These are phyloP conservation scores for Emergomyces pasteurianus DNA, from an alignment of 2,329 filamentous ascomycete genomes.

Conservation along the genomic window DNA sequence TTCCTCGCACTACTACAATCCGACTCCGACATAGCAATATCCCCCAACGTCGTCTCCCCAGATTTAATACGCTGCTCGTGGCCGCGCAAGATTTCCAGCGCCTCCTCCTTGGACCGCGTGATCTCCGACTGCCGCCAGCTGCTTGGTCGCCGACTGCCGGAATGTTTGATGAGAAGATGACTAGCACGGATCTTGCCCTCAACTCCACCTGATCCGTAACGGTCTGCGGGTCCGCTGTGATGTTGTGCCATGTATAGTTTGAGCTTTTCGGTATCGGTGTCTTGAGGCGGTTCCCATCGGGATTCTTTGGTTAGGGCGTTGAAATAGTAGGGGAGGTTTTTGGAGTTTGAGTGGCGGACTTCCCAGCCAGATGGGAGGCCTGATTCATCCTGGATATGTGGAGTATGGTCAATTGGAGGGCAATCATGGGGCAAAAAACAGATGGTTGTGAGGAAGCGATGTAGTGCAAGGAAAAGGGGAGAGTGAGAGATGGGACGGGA, in stretches of 20 bases:
- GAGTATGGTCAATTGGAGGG: neutral
- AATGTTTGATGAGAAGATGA: conserved; percentile 90
- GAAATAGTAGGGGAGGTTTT: conserved; percentile 99
- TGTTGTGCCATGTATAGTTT: conserved; percentile 88
- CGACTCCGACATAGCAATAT: conserved; percentile 77
- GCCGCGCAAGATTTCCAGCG: conserved; percentile 59
- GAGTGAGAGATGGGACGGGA: too few species aligned
- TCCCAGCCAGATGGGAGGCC: conserved; percentile 85
- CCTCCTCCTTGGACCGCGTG: conserved; percentile 78
- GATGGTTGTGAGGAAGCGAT: neutral
- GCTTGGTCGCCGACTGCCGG: conserved; percentile 71
- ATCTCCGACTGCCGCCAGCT: conserved; percentile 91
- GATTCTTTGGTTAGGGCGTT: conserved; percentile 76
- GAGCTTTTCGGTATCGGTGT: conserved; percentile 81
- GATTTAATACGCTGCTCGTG: conserved; percentile 67
- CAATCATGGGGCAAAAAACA: neutral
- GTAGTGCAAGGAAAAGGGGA: neutral
- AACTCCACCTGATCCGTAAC: conserved; percentile 22
- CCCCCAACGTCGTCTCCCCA: conserved; percentile 58
- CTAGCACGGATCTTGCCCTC: conserved; percentile 86
- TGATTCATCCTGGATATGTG: conserved; percentile 48
- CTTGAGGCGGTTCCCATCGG: conserved; percentile 83
- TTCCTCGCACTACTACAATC: conserved; percentile 95
- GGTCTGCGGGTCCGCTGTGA: conserved; percentile 48
- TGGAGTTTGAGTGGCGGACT: conserved; percentile 94